Evolutionary conservation across 163 green algal species (phyloP).

Genomic region (Scenedesmus sp.): DNA sequence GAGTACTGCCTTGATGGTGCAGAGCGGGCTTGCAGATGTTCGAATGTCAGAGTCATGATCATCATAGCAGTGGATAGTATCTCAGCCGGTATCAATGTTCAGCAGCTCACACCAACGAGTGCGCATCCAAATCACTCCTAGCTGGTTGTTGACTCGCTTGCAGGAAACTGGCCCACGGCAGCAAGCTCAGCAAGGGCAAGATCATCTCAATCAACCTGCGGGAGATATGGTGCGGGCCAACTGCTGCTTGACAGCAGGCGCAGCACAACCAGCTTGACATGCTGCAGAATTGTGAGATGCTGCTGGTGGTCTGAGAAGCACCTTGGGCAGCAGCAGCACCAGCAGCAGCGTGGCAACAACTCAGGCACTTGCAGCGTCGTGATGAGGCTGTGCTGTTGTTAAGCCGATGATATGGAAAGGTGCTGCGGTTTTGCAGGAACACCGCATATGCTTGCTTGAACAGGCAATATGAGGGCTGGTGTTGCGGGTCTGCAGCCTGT

Average conservation of each 20-base stretch:
- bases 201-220: slow-evolving; percentile 79
- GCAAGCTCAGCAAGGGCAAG: slow-evolving; percentile 77
- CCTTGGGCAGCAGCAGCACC: slow-evolving; percentile 5
- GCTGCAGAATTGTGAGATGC: not conserved
- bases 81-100: too few relatives aligned
- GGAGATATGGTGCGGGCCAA: slow-evolving; percentile 74
- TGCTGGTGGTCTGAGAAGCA: not conserved
- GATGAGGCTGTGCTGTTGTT: too few relatives aligned
- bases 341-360: not conserved
- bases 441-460: not conserved
- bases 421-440: not conserved
- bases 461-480: not conserved
- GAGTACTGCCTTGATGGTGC: not conserved
- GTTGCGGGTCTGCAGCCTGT: too few relatives aligned
- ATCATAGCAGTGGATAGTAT: too few relatives aligned
- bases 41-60: too few relatives aligned
- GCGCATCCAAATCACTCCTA: not conserved
- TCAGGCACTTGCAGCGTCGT: too few relatives aligned
- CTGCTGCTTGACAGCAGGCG: not conserved
- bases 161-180: slow-evolving; percentile 87
- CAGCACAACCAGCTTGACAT: not conserved
- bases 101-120: not conserved
- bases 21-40: too few relatives aligned
- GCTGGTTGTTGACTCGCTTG: not conserved
- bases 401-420: too few relatives aligned